Evolutionary conservation across 345 rosid species (phyloP).

Genomic region (Bretschneidera sinensis): DNA sequence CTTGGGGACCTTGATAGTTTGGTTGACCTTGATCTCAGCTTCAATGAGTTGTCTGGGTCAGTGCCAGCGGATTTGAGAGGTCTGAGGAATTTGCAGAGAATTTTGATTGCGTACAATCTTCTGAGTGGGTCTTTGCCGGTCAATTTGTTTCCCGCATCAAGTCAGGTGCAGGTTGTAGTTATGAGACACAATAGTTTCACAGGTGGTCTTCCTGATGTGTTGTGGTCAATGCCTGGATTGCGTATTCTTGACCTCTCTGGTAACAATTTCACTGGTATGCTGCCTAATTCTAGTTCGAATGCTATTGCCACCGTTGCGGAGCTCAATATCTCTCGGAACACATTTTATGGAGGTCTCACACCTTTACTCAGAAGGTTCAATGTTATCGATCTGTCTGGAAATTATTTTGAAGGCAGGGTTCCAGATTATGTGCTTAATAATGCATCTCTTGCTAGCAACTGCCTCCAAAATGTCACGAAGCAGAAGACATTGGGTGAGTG

Average conservation of each 20-base stretch:
- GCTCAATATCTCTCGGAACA: constrained; percentile 67
- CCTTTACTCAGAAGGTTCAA: constrained; percentile 45
- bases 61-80: constrained; percentile 55
- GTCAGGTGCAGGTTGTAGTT: constrained; percentile 58
- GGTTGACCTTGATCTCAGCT: constrained; percentile 78
- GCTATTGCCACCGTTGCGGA: constrained; percentile 29
- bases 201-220: constrained; percentile 46
- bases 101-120: constrained; percentile 51
- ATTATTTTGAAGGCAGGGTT: constrained; percentile 79
- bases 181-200: constrained; percentile 45
- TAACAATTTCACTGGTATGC: constrained; percentile 69
- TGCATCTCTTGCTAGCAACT: constrained; percentile 25
- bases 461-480: constrained; percentile 18
- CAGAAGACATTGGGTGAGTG: constrained; percentile 22
- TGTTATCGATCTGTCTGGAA: constrained; percentile 52
- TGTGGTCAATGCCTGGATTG: constrained; percentile 61
- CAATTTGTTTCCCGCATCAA: constrained; percentile 42
- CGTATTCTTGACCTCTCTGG: constrained; percentile 62
- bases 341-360: constrained; percentile 65
- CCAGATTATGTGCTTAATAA: constrained; percentile 43
- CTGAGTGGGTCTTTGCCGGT: constrained; percentile 53
- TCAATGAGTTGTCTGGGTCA: constrained; percentile 58
- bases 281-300: constrained; percentile 42
- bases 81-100: constrained; percentile 55
- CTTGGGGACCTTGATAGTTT: constrained; percentile 63